Evolutionary conservation across 306 rosid species (phyloP).

Genomic region (Malus asiatica): DNA sequence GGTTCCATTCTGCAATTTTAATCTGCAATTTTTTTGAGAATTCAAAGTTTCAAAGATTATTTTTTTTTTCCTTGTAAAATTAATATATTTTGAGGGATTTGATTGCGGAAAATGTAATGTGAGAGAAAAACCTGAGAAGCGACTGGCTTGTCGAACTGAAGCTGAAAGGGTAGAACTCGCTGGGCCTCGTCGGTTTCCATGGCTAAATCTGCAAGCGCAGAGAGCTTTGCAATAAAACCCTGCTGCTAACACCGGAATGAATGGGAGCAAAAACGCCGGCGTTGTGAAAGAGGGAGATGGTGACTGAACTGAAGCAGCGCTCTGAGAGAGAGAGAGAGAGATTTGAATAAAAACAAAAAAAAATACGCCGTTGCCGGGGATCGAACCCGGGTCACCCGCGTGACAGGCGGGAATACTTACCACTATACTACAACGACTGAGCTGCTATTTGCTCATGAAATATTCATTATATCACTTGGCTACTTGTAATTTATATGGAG

Average conservation of each 20-base stretch:
- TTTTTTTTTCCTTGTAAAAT: too few species aligned
- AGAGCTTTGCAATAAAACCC: background rate
- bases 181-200: slow-evolving; percentile 77
- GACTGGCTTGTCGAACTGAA: slow-evolving; percentile 81
- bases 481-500: background rate
- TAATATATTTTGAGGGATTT: too few species aligned
- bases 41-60: too few species aligned
- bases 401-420: slow-evolving; percentile 38
- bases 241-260: background rate
- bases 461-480: accelerated
- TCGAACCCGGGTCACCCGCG: slow-evolving; percentile 41
- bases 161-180: slow-evolving; percentile 76
- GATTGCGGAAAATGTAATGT: too few species aligned
- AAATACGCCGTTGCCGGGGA: slow-evolving; percentile 30
- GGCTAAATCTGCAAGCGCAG: background rate
- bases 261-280: background rate
- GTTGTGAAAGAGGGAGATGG: background rate
- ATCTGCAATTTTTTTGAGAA: too few species aligned
- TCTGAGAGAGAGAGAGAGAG: background rate
- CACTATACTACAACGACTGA: slow-evolving; percentile 30
- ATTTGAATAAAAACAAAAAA: background rate
- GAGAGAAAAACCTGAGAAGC: slow-evolving; percentile 58
- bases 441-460: accelerated
- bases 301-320: background rate
- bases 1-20: too few species aligned